Evolutionary conservation across 2,329 filamentous ascomycete species (phyloP).

Genomic region (Sporothrix inflata): DNA sequence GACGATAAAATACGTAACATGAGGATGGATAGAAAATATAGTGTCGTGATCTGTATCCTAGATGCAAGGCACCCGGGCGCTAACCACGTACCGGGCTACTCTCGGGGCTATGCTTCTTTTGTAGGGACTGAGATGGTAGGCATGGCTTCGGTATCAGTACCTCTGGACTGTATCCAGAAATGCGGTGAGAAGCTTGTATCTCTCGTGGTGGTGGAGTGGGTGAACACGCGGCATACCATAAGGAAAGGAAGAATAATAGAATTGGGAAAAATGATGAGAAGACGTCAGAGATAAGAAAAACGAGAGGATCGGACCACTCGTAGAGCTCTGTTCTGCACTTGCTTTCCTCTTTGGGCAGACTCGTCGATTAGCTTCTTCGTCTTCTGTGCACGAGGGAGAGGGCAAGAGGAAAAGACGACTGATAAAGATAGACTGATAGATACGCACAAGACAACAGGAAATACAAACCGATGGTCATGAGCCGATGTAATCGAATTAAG

Average conservation of each 20-base stretch:
- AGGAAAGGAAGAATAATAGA: background rate
- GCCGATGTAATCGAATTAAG: background rate
- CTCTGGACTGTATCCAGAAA: background rate
- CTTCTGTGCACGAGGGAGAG: background rate
- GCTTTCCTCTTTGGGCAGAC: background rate
- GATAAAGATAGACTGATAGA: background rate
- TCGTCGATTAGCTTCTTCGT: background rate
- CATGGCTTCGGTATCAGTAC: background rate
- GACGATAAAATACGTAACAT: too few relatives aligned
- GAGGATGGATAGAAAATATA: too few relatives aligned
- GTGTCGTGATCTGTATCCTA: too few relatives aligned
- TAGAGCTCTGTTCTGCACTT: background rate
- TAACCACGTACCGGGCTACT: too few relatives aligned
- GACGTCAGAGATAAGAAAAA: conserved; percentile 3
- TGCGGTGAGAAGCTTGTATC: background rate
- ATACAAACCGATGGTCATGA: background rate
- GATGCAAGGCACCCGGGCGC: too few relatives aligned
- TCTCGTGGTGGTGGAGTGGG: background rate
- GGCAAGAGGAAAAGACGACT: background rate
- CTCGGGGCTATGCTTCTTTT: background rate
- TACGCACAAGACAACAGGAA: background rate
- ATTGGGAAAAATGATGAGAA: background rate
- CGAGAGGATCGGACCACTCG: background rate
- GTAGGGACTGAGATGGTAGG: background rate
- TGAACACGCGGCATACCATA: background rate